Evolutionary conservation across 129 eudicot genomes (phyloP).

Genomic region (Kitagawia praeruptora): DNA sequence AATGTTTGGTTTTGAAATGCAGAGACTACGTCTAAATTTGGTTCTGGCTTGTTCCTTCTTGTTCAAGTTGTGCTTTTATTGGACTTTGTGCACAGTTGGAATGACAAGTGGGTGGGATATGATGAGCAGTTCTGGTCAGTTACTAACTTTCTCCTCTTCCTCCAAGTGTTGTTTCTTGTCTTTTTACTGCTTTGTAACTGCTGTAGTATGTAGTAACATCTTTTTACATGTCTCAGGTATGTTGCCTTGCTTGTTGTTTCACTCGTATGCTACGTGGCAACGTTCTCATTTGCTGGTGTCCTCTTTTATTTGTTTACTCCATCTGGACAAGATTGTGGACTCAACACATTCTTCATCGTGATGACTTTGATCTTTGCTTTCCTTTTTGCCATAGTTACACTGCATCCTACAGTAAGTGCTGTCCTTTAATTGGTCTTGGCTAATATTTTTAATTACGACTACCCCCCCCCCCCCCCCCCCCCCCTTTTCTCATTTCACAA

Average conservation of each 20-base stretch:
- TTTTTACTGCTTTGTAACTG: background rate
- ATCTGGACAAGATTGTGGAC: constrained; percentile 89
- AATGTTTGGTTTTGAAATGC: constrained; percentile 25
- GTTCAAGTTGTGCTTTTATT: constrained; percentile 93
- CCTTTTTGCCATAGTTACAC: constrained; percentile 66
- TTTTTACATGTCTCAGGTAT: constrained; percentile 48
- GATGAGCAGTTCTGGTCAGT: constrained; percentile 93
- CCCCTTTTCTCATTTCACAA: background rate
- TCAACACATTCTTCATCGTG: constrained; percentile 82
- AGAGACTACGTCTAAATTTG: constrained; percentile 85
- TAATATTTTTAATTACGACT: constrained; percentile 11
- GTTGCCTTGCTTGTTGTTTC: constrained; percentile 84
- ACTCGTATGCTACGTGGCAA: constrained; percentile 72
- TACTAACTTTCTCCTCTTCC: background rate
- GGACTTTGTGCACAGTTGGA: constrained; percentile 98
- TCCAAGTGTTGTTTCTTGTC: background rate
- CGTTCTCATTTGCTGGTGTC: constrained; percentile 62
- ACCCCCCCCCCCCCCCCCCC: background rate
- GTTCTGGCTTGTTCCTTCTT: constrained; percentile 89
- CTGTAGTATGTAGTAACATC: background rate
- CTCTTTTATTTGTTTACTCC: constrained; percentile 80
- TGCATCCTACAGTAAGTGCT: constrained; percentile 82
- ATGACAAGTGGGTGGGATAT: constrained; percentile 97
- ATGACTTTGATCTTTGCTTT: constrained; percentile 68
- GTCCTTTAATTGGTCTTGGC: constrained; percentile 28